These are phyloP conservation scores for Phytophthora cryptogea DNA, from an alignment of 352 stramenopile genomes.

Conservation along the genomic window DNA sequence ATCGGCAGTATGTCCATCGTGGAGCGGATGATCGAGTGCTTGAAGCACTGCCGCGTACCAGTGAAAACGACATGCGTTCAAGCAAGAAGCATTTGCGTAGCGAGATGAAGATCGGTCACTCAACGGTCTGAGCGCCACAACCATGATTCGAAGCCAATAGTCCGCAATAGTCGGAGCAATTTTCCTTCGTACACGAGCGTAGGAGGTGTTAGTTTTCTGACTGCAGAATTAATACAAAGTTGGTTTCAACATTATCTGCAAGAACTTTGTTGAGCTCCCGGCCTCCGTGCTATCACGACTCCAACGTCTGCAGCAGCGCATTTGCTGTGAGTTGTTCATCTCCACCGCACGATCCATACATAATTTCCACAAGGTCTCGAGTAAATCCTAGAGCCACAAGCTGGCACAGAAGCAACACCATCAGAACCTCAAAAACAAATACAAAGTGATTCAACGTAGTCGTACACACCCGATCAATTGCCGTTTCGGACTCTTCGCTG, in stretches of 20 bases:
- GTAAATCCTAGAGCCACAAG: conserved; percentile 66
- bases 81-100: conserved; percentile 28
- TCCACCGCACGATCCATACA: conserved; percentile 67
- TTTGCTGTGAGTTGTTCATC: conserved; percentile 64
- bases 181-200: no score
- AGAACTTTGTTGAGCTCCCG: background rate
- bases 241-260: no score
- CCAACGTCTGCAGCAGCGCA: conserved; percentile 59
- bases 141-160: no score
- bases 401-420: conserved; percentile 28
- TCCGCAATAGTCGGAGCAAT: no score
- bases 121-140: background rate
- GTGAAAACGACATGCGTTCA: conserved; percentile 2
- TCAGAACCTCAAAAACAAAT: conserved; percentile 1
- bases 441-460: conserved; percentile 1
- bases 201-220: no score
- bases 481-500: background rate
- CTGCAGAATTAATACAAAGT: no score
- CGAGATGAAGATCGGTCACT: conserved; percentile 11
- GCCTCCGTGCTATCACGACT: conserved; percentile 14
- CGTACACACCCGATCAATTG: conserved; percentile 41
- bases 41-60: background rate
- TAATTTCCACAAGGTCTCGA: conserved; percentile 45
- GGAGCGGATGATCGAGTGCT: conserved; percentile 4
- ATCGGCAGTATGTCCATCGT: conserved; percentile 13